Evolutionary conservation across 106 monocot species (phyloP), one percentile per base, ranked within the genome.

Genomic region (Hemerocallis citrina): DNA sequence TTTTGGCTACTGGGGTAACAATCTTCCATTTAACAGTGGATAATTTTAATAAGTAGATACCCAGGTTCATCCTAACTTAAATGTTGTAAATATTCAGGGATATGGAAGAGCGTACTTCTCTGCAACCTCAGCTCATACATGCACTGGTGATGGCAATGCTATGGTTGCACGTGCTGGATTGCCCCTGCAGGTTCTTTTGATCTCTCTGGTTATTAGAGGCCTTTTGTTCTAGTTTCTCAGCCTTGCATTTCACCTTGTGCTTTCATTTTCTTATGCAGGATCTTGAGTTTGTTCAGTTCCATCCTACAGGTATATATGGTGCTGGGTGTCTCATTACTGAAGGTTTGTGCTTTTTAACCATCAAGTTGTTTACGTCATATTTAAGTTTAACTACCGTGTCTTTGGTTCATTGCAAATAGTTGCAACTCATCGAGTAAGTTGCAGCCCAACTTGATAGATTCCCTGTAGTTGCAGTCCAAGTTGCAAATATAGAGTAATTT

Each of bases 261-360:
- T 23, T 1, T 70, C 10, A 50, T 36, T 22, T 47, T 59, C 21
- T 57, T 34, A 6, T 77, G 56, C 72, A 96, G 96, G 96, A 96
- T 72, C 90, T 96, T 79, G 96, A 96, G 74, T 96, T 96, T 81
- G 84, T 96, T 46, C 96, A 96, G 63, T 96, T 96, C 62, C 95
- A 96, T 58, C 95, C 95, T 13, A 96, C 95, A 30, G 95, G 95
- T 48, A 96, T 96, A 55, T 96, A 96, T 79, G 95, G 95, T 72
- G 95, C 95, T 64, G 95, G 90, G 12, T 96, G 95, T 69, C 90
- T 96, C 14, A 96, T 96, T 39, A 96, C 90, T 46, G 95, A 96
- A 96, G 90, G 95, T 90, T 55, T 15, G 43, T 55, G 34, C 8
- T 25, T 22, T 21, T 20, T 36, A 36, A 1, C 4, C 22, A 36